phyloP scores from a whole-genome alignment of 1,284 basidiomycete species.

The Thelephora terrestris region DNA sequence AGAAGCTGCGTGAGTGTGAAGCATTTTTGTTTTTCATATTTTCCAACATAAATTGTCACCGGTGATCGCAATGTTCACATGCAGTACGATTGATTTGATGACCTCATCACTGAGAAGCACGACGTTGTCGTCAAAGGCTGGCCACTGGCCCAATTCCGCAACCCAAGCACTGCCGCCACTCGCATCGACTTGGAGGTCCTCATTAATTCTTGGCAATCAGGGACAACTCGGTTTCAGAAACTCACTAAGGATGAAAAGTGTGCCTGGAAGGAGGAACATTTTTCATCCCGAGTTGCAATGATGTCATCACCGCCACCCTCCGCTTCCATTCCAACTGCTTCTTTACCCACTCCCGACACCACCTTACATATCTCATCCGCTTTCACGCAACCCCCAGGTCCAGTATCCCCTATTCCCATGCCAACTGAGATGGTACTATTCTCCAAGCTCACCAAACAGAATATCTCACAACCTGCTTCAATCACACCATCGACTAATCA shows the following conservation, averaged over 20 bases:
- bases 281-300: neutral
- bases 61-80: conserved; percentile 8
- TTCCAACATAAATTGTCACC: conserved; percentile 5
- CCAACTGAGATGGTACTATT: too few relatives aligned
- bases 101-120: conserved; percentile 13
- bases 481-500: too few relatives aligned
- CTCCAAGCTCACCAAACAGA: too few relatives aligned
- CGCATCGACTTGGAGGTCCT: conserved; percentile 13
- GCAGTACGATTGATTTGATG: conserved; percentile 17
- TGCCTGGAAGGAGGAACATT: conserved; percentile 3
- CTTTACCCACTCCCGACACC: too few relatives aligned
- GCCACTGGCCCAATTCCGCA: conserved; percentile 16
- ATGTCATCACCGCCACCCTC: too few relatives aligned
- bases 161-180: conserved; percentile 12
- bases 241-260: conserved; percentile 8
- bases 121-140: conserved; percentile 17
- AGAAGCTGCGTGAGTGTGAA: conserved; percentile 11
- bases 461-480: too few relatives aligned
- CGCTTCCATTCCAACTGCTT: too few relatives aligned
- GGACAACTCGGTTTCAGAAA: conserved; percentile 7
- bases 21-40: too few relatives aligned
- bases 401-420: too few relatives aligned
- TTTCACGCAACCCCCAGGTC: too few relatives aligned
- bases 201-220: conserved; percentile 7
- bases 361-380: too few relatives aligned